Evolutionary conservation across 345 rosid genomes (phyloP), one percentile per base, ranked within the genome.

Genomic region (Cochlearia excelsa): DNA sequence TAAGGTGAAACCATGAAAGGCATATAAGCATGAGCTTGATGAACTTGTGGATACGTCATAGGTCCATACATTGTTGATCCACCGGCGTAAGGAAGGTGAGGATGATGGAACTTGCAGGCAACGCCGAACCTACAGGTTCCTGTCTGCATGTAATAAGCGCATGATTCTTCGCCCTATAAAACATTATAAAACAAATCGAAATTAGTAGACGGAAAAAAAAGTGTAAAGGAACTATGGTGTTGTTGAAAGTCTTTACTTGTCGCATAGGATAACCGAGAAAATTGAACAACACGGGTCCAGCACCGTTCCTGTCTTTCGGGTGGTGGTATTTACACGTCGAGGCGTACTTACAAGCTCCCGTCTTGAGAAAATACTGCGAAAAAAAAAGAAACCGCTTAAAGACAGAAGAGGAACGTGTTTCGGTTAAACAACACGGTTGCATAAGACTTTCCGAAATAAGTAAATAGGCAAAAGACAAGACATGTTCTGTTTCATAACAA

Each of bases 261-360:
- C 95, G 81, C 85, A 87, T 83, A 37, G 92, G 95, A 52, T 78
- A 79, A 61, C 95, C 95, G 3, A 85, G 65, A 72, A 54, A 42
- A 66, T 87, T 87, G 58, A 83, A 87, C 57, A 72, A 72, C 61
- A 83, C 81, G 2, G 86, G 90, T 69, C 84, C 95, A 56, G 90
- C 95, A 63, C 95, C 95, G 59, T 87, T 84, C 75, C 90, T 80
- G 69, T 87, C 92, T 66, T 82, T 87, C 55, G 95, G 92, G 68
- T 87, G 95, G 68, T 87, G 89, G 71, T 81, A 87, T 78, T 87
- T 87, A 76, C 95, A 87, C 7, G 92, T 81, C 33, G 86, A 42
- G 48, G 92, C 95, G 61, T 83, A 87, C 71, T 84, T 85, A 80
- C 95, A 87, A 30, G 90, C 84, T 48, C 95, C 95, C 40, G 95